A percentile compares a stretch with the other conserved stretches of the same genome.
phyloP scores from a whole-genome alignment of 495 filamentous ascomycete genomes.

The Venustampulla echinocandica region DNA sequence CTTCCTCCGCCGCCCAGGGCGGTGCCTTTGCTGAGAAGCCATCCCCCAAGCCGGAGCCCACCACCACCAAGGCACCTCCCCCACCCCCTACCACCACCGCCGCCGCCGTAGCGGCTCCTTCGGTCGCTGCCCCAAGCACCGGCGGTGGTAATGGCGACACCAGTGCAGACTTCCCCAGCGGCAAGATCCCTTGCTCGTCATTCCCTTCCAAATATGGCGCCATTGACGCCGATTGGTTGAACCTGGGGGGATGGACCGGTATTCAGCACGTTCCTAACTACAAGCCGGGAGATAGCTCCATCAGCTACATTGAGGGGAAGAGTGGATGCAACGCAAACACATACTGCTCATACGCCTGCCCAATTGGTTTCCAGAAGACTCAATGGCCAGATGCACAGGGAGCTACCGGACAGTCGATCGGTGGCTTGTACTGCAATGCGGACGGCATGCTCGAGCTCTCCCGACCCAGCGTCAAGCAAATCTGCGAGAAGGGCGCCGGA shows the following conservation, averaged over 20 bases:
- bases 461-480: conserved; percentile 51
- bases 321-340: conserved; percentile 50
- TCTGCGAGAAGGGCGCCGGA: conserved; percentile 68
- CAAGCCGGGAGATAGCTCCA: conserved; percentile 24
- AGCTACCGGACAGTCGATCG: conserved; percentile 72
- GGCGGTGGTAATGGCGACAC: conserved; percentile 42
- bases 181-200: conserved; percentile 54
- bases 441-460: conserved; percentile 72
- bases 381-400: conserved; percentile 87
- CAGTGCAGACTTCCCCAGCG: conserved; percentile 67
- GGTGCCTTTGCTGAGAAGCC: conserved; percentile 9
- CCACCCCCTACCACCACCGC: conserved; percentile 3
- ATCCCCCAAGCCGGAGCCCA: conserved; percentile 20
- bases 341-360: conserved; percentile 93
- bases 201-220: conserved; percentile 87
- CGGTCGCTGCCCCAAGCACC: background rate
- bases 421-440: conserved; percentile 73
- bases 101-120: conserved; percentile 1
- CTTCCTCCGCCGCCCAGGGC: conserved; percentile 13
- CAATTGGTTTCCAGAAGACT: conserved; percentile 81
- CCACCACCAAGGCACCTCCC: too few species aligned
- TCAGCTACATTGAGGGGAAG: conserved; percentile 55
- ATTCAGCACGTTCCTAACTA: conserved; percentile 50
- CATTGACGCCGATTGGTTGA: conserved; percentile 56
- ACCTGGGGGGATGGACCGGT: conserved; percentile 69